A percentile compares a stretch with the other conserved stretches of the same genome.
These are phyloP conservation scores for Nicotiana knightiana DNA, from an alignment of 257 asterid genomes.

Conservation along the genomic window DNA sequence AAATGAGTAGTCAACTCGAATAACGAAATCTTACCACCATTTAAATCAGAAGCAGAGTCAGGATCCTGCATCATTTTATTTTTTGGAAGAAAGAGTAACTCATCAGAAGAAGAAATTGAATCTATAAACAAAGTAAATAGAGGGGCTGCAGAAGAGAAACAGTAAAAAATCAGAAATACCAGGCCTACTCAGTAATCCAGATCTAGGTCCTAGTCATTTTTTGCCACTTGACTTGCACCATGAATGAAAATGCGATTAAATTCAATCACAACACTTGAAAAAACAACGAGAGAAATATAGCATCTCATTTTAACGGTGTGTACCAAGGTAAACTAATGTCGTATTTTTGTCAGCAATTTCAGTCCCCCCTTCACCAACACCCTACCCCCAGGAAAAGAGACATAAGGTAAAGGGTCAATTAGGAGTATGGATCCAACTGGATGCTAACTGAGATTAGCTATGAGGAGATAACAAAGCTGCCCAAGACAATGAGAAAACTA, in stretches of 20 bases:
- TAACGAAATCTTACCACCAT: slow-evolving; percentile 46
- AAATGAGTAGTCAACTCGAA: neutral
- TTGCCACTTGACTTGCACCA: neutral
- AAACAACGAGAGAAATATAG: neutral
- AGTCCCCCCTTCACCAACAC: neutral
- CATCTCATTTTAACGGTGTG: neutral
- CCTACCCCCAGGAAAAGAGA: neutral
- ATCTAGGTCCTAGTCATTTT: neutral
- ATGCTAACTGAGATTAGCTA: neutral
- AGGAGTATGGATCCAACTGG: neutral
- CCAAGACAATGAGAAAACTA: neutral
- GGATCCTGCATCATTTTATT: slow-evolving; percentile 38
- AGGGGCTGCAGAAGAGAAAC: neutral
- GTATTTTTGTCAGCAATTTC: neutral
- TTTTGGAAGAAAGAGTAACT: slow-evolving; percentile 11
- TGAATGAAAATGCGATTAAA: neutral
- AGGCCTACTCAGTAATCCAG: neutral
- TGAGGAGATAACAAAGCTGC: neutral
- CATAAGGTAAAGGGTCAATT: neutral
- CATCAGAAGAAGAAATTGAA: slow-evolving; percentile 5
- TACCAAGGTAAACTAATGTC: neutral
- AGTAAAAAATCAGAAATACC: neutral
- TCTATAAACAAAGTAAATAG: neutral
- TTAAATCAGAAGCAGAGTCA: slow-evolving; percentile 45
- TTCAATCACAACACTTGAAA: neutral